Conservation (phyloP, 1,284 basidiomycete species). For the Ganoderma sp. region DNA sequence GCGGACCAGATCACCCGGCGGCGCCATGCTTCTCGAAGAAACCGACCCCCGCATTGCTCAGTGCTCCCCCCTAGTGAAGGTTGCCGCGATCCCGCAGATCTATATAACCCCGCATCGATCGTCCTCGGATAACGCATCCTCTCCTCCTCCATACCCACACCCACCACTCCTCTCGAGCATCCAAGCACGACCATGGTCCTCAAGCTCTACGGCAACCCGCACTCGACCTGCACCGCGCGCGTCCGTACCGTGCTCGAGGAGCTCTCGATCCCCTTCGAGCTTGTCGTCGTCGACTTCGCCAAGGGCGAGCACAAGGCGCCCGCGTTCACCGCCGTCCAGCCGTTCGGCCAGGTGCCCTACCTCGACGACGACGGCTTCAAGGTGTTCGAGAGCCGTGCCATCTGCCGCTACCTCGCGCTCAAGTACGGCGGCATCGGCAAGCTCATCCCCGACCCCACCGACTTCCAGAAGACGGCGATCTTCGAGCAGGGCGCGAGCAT, state of each 20-base stretch:
- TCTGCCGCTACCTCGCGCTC: constrained; percentile 53
- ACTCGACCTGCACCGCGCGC: constrained; percentile 54
- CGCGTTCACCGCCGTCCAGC: constrained; percentile 54
- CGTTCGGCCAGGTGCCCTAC: constrained; percentile 72
- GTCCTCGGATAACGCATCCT: not conserved
- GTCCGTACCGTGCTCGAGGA: constrained; percentile 56
- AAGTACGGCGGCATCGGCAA: constrained; percentile 50
- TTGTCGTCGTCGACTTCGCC: constrained; percentile 49
- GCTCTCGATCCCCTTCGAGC: constrained; percentile 57
- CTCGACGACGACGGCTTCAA: constrained; percentile 57
- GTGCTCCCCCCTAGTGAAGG: not conserved
- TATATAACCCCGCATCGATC: constrained; percentile 1
- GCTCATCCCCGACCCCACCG: constrained; percentile 40
- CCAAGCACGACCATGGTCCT: constrained; percentile 51
- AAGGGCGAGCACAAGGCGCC: constrained; percentile 56
- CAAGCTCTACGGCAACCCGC: constrained; percentile 51
- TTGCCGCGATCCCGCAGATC: not conserved
- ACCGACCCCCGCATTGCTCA: not conserved
- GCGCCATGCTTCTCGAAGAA: not conserved
- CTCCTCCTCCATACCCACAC: not conserved
- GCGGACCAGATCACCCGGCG: constrained; percentile 3
- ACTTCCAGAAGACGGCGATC: constrained; percentile 46
- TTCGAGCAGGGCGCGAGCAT: constrained; percentile 65
- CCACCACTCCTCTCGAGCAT: not conserved
- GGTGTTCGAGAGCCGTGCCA: constrained; percentile 60